phyloP scores from a whole-genome alignment of 805 yeast species.

The Kluyveromyces dobzhanskii region DNA sequence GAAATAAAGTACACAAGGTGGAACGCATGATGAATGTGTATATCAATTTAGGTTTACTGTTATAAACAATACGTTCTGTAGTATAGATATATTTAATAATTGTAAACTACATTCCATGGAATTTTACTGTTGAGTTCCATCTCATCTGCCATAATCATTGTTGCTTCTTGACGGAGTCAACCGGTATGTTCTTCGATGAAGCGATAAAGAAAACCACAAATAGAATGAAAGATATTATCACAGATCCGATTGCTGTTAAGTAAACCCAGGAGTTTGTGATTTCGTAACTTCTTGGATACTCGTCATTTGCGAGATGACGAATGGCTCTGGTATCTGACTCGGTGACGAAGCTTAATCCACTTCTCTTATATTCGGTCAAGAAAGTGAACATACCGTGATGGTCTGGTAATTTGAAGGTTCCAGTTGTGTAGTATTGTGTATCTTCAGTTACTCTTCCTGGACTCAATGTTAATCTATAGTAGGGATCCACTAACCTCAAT shows the following conservation, averaged over 20 bases:
- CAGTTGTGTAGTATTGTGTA: conserved; percentile 43
- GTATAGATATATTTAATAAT: neutral
- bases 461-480: conserved; percentile 66
- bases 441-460: conserved; percentile 34
- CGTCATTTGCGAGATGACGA: conserved; percentile 93
- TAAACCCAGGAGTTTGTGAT: conserved; percentile 93
- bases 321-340: conserved; percentile 70
- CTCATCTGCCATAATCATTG: neutral
- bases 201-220: conserved; percentile 57
- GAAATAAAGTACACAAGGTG: too few species aligned
- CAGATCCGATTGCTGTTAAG: conserved; percentile 58
- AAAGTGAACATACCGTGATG: conserved; percentile 96
- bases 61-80: neutral
- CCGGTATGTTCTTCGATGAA: conserved; percentile 11
- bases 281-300: conserved; percentile 86
- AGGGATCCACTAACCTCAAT: conserved; percentile 88
- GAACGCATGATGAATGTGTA: too few species aligned
- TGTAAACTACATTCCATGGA: neutral
- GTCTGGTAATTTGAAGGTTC: conserved; percentile 71
- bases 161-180: conserved; percentile 1
- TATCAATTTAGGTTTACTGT: neutral
- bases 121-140: too few species aligned
- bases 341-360: conserved; percentile 61
- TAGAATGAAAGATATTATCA: conserved; percentile 65
- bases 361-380: conserved; percentile 65